These are phyloP conservation scores for Pterulicium gracile DNA, from an alignment of 1,284 basidiomycete genomes.

Conservation along the genomic window DNA sequence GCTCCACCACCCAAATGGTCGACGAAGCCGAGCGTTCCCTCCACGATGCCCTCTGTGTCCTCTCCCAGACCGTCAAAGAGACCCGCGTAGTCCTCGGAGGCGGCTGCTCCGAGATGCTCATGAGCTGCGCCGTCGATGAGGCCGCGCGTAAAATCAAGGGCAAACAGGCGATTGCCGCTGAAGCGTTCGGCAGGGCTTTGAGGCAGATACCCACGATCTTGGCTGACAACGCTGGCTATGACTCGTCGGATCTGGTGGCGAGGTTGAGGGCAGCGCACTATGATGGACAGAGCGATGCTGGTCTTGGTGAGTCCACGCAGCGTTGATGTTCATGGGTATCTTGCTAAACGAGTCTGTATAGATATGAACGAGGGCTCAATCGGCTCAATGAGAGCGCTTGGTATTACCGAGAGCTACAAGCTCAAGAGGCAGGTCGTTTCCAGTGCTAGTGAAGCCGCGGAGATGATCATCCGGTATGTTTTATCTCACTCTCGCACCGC, in stretches of 20 bases:
- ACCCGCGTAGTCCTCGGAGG: slow-evolving; percentile 91
- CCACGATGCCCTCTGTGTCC: slow-evolving; percentile 94
- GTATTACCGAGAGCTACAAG: slow-evolving; percentile 95
- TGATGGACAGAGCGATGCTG: slow-evolving; percentile 77
- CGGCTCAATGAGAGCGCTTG: slow-evolving; percentile 81
- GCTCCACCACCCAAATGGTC: slow-evolving; percentile 97
- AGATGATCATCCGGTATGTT: slow-evolving; percentile 93
- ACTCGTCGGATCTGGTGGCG: slow-evolving; percentile 92
- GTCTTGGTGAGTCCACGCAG: slow-evolving; percentile 54
- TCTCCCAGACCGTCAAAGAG: slow-evolving; percentile 97
- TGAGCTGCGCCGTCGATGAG: slow-evolving; percentile 92
- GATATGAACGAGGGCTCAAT: slow-evolving; percentile 85
- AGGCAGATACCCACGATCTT: slow-evolving; percentile 94
- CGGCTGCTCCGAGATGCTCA: slow-evolving; percentile 96
- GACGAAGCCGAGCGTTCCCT: slow-evolving; percentile 98
- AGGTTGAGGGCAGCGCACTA: slow-evolving; percentile 90
- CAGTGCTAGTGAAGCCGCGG: slow-evolving; percentile 92
- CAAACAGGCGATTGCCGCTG: slow-evolving; percentile 93
- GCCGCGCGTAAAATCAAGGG: slow-evolving; percentile 79
- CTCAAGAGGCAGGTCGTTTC: slow-evolving; percentile 92
- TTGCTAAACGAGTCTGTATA: no score
- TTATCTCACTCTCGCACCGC: background rate
- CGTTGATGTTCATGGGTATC: no score
- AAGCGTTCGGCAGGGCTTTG: slow-evolving; percentile 84
- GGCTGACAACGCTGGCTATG: slow-evolving; percentile 96